Percentiles rank a stretch among this genome's conserved stretches.
These are phyloP conservation scores for Colletotrichum paranaense DNA, from an alignment of 2,329 filamentous ascomycete genomes.

Conservation along the genomic window DNA sequence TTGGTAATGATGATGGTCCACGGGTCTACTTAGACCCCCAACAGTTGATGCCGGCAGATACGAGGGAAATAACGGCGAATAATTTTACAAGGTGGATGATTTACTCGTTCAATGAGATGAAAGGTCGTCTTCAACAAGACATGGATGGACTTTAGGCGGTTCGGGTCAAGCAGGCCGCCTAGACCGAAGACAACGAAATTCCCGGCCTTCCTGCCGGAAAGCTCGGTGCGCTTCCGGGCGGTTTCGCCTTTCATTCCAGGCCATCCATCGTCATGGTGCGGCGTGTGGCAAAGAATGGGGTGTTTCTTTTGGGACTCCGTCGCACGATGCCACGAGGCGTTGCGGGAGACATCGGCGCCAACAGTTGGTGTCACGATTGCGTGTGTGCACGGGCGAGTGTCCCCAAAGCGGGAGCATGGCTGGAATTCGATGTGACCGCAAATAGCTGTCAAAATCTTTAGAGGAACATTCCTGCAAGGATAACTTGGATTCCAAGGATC, in stretches of 20 bases:
- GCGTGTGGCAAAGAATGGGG: neutral
- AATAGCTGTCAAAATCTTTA: neutral
- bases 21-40: neutral
- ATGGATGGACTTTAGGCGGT: neutral
- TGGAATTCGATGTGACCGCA: neutral
- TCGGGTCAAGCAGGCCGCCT: neutral
- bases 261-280: conserved; percentile 25
- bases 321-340: conserved; percentile 18
- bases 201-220: neutral
- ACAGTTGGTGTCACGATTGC: conserved; percentile 10
- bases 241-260: neutral
- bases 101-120: neutral
- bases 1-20: neutral
- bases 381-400: neutral
- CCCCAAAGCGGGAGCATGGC: neutral
- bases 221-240: neutral
- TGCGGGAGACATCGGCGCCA: conserved; percentile 11
- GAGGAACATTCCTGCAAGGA: neutral
- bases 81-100: too few species aligned
- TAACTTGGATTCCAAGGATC: neutral
- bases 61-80: neutral
- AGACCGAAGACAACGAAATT: neutral
- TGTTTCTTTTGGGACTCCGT: neutral
- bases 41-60: neutral
- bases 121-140: neutral